These are phyloP conservation scores for Crucibulum laeve DNA, from an alignment of 768 basidiomycete genomes.

Conservation along the genomic window DNA sequence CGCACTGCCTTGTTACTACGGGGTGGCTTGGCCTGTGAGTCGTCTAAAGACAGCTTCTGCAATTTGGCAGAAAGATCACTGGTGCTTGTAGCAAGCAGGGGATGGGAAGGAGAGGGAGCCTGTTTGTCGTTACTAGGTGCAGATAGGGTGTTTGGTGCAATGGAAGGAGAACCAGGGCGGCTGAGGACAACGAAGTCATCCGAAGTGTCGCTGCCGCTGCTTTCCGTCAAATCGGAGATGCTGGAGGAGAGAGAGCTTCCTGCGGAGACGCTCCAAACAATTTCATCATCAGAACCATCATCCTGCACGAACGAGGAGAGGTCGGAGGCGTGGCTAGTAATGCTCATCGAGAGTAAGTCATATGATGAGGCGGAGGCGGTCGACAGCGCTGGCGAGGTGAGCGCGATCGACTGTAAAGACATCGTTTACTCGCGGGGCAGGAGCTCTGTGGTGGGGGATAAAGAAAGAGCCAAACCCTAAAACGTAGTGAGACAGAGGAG, in stretches of 20 bases:
- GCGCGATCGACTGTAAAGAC: slow-evolving; percentile 4
- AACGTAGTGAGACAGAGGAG: not conserved
- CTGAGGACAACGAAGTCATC: slow-evolving; percentile 50
- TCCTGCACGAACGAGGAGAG: slow-evolving; percentile 5
- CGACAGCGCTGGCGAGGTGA: slow-evolving; percentile 17
- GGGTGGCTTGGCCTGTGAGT: not conserved
- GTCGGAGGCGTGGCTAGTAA: slow-evolving; percentile 11
- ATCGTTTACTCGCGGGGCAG: slow-evolving; percentile 8
- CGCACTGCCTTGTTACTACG: not conserved
- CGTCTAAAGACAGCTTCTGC: no score
- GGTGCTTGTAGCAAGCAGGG: not conserved
- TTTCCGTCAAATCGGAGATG: slow-evolving; percentile 17
- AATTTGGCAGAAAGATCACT: no score
- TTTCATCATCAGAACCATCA: slow-evolving; percentile 50
- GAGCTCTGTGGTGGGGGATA: not conserved
- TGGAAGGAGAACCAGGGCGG: slow-evolving; percentile 19
- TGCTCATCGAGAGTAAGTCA: slow-evolving; percentile 27
- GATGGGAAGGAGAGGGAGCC: not conserved
- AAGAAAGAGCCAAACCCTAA: not conserved
- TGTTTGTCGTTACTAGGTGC: not conserved
- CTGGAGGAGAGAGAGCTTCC: slow-evolving; percentile 19
- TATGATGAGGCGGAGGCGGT: slow-evolving; percentile 23
- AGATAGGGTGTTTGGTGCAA: not conserved
- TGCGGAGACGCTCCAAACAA: slow-evolving; percentile 45
- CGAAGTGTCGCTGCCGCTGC: slow-evolving; percentile 30